Evolutionary conservation across 2,329 filamentous ascomycete genomes (phyloP), one percentile per base, ranked within the genome.

Genomic region (Cryphonectria parasitica): DNA sequence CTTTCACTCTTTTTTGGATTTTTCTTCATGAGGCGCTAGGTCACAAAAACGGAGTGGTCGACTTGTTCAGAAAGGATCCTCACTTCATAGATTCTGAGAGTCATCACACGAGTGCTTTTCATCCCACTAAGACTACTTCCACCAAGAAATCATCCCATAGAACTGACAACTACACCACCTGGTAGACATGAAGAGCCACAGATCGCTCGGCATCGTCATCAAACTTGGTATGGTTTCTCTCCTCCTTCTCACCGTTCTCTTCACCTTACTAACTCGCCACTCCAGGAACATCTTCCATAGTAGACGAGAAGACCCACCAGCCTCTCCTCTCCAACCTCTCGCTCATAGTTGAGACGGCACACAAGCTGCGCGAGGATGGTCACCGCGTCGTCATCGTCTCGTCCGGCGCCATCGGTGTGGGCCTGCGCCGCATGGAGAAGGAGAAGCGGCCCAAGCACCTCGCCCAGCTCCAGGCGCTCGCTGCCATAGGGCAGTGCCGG

Each of bases 341-440:
- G 72, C 85, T 95, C 72, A 98, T 99, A 74, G 96, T 98, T 74
- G 94, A 98, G 82, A 98, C 96, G 28, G 94, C 94, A 19, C 92
- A 95, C 68, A 92, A 90, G 78, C 86, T 99, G 60, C 90, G 91
- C 75, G 92, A 95, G 81, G 92, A 97, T 89, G 96, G 96, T 65
- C 95, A 99, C 80, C 90, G 91, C 76, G 96, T 99, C 66, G 91
- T 99, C 80, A 92, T 99, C 74, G 97, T 98, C 74, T 99, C 96
- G 2, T 99, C 96, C 0, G 96, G 96, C 72, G 96, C 96, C 80
- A 97, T 99, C 81, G 96, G 95, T 71, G 94, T 99, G 72, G 96
- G 95, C 8, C 85, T 99, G 72, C 89, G 93, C 70, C 90, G 94
- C 72, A 97, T 98, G 93, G 90, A 97, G 79, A 86, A 97, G 72